Base-by-base conservation (phyloP, 2,329 filamentous ascomycete species). In the Colletotrichum sp. region DNA sequence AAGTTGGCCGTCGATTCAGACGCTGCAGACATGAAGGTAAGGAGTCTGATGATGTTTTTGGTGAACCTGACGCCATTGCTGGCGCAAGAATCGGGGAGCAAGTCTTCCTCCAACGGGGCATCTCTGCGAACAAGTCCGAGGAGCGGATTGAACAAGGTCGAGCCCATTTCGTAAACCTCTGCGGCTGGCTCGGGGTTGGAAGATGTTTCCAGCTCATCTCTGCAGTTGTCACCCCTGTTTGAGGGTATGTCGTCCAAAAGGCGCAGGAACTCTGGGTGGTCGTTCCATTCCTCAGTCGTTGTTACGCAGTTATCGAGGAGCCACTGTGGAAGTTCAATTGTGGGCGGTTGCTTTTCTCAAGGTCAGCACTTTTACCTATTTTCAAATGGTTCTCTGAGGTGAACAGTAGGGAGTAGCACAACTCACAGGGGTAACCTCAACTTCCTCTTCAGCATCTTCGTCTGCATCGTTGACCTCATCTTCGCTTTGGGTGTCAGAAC, bases 281-380 rank as follows among this genome's bases (percentile, higher is more conserved):
- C n/a, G 28, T 18, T 26, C 66, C 66, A 70, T 28, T 70, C 32
- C 2, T 70, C 36, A 3, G 55, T 16, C 2, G 30, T 28, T 16
- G 34, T 62, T 2, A 70, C 55, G 55, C 66, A 70, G 21, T 62
- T 21, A 8, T 70, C 56, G 16, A 70, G 52, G 30, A 62, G 48
- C 66, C 66, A 70, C 16, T 16, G 32, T 8, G 66, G 55, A 28
- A 62, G 28, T 43, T 61, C 56, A 30, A 24, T 16, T 4, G 8
- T 24, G 32, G 8, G 30, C 16, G 28, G 60, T 32, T 38, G 60
- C 32, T 16, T n/a, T 18, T 10, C 15, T 2, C 18, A 7, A 30
- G 15, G 56, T 61, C 56, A 32, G 26, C 4, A 34, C 43, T 52
- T n/a, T 0, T 52, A 8, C 43, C 0, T 21, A 21, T 52, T 24